phyloP scores from a whole-genome alignment of 169 alveolate species.

The Babesia bigemina region DNA sequence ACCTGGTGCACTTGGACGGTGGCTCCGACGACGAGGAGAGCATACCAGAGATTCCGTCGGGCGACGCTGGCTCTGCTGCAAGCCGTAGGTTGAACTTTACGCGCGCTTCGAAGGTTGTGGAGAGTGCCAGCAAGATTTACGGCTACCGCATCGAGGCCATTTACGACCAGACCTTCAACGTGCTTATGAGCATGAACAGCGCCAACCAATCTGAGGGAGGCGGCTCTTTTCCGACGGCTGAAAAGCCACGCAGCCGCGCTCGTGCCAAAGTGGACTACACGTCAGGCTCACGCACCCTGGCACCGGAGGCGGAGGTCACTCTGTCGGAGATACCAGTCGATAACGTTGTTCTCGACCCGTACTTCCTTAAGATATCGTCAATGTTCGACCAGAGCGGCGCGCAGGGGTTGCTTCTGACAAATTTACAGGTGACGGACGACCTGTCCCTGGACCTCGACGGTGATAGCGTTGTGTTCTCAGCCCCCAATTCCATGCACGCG shows the following conservation, averaged over 20 bases:
- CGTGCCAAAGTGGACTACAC: slow-evolving; percentile 10
- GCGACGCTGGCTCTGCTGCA: background rate
- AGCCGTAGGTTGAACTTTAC: slow-evolving; percentile 63
- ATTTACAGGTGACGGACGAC: slow-evolving; percentile 40
- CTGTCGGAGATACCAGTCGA: slow-evolving; percentile 57
- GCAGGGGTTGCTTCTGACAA: slow-evolving; percentile 54
- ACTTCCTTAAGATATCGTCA: slow-evolving; percentile 65
- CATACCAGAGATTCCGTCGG: slow-evolving; percentile 27
- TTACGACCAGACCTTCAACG: slow-evolving; percentile 77
- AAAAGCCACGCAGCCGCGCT: slow-evolving; percentile 18
- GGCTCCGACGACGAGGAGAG: slow-evolving; percentile 73
- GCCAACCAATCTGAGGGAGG: slow-evolving; percentile 45
- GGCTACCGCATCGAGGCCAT: slow-evolving; percentile 82
- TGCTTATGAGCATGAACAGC: slow-evolving; percentile 72
- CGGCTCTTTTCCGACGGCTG: background rate
- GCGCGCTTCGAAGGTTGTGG: slow-evolving; percentile 78
- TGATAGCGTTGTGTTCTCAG: slow-evolving; percentile 22
- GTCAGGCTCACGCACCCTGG: slow-evolving; percentile 39
- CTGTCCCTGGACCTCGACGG: slow-evolving; percentile 38
- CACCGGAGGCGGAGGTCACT: slow-evolving; percentile 59
- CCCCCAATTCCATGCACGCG: background rate
- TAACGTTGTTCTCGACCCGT: slow-evolving; percentile 60
- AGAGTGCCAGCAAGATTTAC: slow-evolving; percentile 78
- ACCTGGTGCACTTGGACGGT: slow-evolving; percentile 76
- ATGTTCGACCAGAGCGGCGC: slow-evolving; percentile 68